Conservation (phyloP, 1,284 basidiomycete species). For the Wallemia mellicola region DNA sequence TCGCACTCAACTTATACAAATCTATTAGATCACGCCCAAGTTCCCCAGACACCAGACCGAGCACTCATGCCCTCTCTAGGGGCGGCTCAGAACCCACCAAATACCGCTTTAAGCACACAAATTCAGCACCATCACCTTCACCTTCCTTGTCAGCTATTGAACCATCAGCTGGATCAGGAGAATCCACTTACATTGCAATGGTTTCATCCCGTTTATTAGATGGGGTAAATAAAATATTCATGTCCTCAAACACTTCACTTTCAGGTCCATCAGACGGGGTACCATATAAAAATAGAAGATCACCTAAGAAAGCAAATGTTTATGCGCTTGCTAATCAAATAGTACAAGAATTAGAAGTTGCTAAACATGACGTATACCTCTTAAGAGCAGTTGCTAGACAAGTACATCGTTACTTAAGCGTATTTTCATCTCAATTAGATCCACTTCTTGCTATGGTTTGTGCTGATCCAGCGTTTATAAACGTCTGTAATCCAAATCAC, state of each 20-base stretch:
- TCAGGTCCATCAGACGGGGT: background rate
- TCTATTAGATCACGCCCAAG: background rate
- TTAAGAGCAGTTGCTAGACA: background rate
- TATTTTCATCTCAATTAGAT: background rate
- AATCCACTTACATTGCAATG: constrained; percentile 1
- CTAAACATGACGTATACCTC: background rate
- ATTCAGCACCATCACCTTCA: background rate
- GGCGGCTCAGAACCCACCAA: background rate
- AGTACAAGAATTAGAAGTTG: background rate
- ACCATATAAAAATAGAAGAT: background rate
- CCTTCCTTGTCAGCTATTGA: background rate
- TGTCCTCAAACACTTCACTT: background rate
- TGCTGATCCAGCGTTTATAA: background rate
- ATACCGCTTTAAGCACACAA: background rate
- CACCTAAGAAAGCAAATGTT: background rate
- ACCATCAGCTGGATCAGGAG: background rate
- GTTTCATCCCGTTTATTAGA: background rate
- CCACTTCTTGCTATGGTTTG: background rate
- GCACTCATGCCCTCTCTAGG: background rate
- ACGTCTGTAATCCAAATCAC: background rate
- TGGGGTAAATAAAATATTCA: background rate
- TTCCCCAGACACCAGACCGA: background rate
- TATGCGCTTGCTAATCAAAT: background rate
- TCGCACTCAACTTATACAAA: background rate
- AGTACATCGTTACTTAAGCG: background rate